phyloP scores from a whole-genome alignment of 164 flowering plant genomes.

The Nymphaea colorata region DNA sequence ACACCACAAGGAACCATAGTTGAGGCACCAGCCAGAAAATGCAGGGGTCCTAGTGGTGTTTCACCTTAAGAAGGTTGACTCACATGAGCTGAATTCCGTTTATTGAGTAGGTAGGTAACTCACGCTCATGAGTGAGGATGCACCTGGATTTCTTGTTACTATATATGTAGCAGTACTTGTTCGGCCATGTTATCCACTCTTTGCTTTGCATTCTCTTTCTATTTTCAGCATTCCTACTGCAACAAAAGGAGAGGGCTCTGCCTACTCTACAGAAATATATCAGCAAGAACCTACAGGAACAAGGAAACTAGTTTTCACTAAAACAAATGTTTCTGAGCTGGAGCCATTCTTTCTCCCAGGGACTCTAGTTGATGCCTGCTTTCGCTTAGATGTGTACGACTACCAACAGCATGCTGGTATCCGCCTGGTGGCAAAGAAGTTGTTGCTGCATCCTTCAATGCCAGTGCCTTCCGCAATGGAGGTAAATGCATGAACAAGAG shows the following conservation, averaged over 20 bases:
- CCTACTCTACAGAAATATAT: constrained; percentile 52
- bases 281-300: constrained; percentile 45
- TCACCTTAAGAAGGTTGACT: no score
- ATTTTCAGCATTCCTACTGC: constrained; percentile 54
- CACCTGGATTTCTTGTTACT: no score
- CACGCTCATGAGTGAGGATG: no score
- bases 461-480: no score
- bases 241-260: constrained; percentile 30
- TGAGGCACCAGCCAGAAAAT: no score
- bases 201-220: constrained; percentile 3
- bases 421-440: constrained; percentile 33
- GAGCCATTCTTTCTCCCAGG: constrained; percentile 41
- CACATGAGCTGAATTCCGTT: no score
- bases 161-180: no score
- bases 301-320: constrained; percentile 43
- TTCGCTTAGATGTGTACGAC: constrained; percentile 66
- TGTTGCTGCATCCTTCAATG: constrained; percentile 1
- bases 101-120: no score
- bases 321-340: constrained; percentile 51
- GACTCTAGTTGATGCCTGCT: constrained; percentile 43
- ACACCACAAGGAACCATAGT: no score
- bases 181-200: not conserved
- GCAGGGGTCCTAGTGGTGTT: no score
- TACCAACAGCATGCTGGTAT: constrained; percentile 73
- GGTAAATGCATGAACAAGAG: no score